These are phyloP conservation scores for Taphrina wiesneri DNA, from an alignment of 1,139 yeast genomes.

Conservation along the genomic window DNA sequence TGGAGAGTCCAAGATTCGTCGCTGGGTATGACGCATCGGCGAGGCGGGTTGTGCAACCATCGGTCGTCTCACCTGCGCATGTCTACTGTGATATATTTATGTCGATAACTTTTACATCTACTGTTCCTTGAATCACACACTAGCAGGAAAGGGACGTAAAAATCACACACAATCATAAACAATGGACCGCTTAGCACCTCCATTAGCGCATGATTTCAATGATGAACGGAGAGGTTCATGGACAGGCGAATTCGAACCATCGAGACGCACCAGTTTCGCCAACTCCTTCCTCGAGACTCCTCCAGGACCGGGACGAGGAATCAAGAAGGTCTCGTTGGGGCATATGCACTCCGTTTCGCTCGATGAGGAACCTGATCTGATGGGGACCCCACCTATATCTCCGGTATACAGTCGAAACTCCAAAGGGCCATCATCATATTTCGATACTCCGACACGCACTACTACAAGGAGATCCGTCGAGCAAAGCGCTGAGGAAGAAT, in stretches of 20 bases:
- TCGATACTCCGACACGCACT: background rate
- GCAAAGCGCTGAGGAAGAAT: background rate
- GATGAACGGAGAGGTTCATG: slow-evolving; percentile 19
- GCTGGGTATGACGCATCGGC: no score
- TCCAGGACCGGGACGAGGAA: background rate
- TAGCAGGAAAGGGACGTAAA: no score
- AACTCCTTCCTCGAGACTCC: slow-evolving; percentile 21
- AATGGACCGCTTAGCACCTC: slow-evolving; percentile 18
- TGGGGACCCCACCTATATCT: slow-evolving; percentile 16
- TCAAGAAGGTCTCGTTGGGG: background rate
- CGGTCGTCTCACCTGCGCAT: no score
- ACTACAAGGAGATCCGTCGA: background rate
- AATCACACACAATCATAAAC: no score
- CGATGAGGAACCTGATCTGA: slow-evolving; percentile 15
- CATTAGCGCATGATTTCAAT: background rate
- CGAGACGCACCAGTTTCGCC: slow-evolving; percentile 19
- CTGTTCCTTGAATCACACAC: no score
- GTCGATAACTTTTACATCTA: no score
- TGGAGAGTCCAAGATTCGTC: no score
- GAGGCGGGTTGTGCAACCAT: no score
- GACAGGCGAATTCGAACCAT: slow-evolving; percentile 8
- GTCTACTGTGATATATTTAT: no score
- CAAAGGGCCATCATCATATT: background rate
- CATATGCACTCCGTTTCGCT: slow-evolving; percentile 9
- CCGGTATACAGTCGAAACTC: background rate